Conservation (phyloP, 192 early-diverging fungal species). For the Phlyctochytrium planicorne region DNA sequence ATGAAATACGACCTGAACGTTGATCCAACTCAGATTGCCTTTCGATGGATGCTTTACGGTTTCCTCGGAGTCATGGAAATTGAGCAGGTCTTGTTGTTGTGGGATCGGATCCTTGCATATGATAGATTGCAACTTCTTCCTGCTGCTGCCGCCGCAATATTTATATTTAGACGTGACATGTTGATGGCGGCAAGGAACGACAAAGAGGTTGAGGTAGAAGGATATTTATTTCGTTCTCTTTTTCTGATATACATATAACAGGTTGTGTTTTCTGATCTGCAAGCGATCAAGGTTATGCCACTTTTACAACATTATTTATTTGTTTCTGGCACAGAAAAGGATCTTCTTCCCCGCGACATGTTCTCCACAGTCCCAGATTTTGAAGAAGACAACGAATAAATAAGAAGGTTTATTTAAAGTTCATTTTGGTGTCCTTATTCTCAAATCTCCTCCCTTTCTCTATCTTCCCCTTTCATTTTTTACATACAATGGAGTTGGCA, state of each 20-base stretch:
- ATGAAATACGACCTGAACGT: slow-evolving; percentile 30
- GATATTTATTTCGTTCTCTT: not conserved
- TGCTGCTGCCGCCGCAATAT: slow-evolving; percentile 40
- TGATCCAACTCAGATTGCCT: slow-evolving; percentile 41
- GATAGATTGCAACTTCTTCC: slow-evolving; percentile 37
- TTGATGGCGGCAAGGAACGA: slow-evolving; percentile 28
- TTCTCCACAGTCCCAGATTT: too few relatives aligned
- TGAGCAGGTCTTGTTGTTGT: slow-evolving; percentile 54
- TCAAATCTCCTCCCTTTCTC: too few relatives aligned
- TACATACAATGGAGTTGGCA: too few relatives aligned
- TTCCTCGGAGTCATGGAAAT: slow-evolving; percentile 57
- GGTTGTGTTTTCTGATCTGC: slow-evolving; percentile 32
- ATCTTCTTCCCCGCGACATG: too few relatives aligned
- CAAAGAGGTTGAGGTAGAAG: slow-evolving; percentile 49
- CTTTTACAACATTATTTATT: slow-evolving; percentile 39
- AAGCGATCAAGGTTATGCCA: slow-evolving; percentile 36
- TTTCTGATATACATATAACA: not conserved
- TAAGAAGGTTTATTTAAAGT: too few relatives aligned
- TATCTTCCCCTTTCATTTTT: too few relatives aligned
- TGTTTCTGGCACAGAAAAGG: not conserved
- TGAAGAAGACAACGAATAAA: too few relatives aligned
- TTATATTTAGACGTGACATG: slow-evolving; percentile 39
- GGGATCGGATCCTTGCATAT: slow-evolving; percentile 58
- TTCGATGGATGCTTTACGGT: slow-evolving; percentile 53
- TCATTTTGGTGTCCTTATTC: too few relatives aligned